A percentile compares a stretch with the other conserved stretches of the same genome.
These are phyloP conservation scores for Leucaena leucocephala DNA, from an alignment of 306 rosid species.

Conservation along the genomic window DNA sequence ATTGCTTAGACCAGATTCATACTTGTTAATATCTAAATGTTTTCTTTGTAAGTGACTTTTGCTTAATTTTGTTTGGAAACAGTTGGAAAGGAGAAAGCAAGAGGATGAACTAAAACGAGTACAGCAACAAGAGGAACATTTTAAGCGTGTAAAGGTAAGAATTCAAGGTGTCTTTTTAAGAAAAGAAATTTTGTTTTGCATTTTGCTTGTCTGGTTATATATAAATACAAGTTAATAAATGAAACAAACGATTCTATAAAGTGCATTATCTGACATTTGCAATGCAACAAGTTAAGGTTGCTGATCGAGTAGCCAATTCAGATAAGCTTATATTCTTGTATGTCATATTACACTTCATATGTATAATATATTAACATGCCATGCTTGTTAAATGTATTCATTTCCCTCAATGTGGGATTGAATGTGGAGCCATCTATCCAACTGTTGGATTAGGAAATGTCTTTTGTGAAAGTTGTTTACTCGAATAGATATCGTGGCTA, in stretches of 20 bases:
- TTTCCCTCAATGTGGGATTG: slow-evolving; percentile 20
- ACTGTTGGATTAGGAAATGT: slow-evolving; percentile 4
- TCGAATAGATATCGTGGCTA: slow-evolving; percentile 1
- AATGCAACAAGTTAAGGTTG: background rate
- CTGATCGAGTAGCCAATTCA: background rate
- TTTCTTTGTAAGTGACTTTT: slow-evolving; percentile 12
- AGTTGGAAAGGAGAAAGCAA: slow-evolving; percentile 96
- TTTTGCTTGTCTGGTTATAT: background rate
- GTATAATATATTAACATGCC: background rate
- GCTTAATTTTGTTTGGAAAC: slow-evolving; percentile 41
- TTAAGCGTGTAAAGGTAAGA: slow-evolving; percentile 84
- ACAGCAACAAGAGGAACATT: slow-evolving; percentile 95
- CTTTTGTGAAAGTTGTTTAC: slow-evolving; percentile 12
- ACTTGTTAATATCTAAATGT: slow-evolving; percentile 19
- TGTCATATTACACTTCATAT: background rate
- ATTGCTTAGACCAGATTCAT: slow-evolving; percentile 30
- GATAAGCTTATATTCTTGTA: slow-evolving; percentile 5
- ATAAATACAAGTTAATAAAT: background rate
- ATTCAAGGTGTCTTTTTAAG: slow-evolving; percentile 26
- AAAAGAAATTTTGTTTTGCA: slow-evolving; percentile 15
- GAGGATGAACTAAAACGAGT: slow-evolving; percentile 94
- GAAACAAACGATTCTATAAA: background rate
- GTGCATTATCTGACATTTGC: background rate
- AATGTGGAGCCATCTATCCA: background rate
- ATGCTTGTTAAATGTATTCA: slow-evolving; percentile 9